Base-by-base conservation (phyloP, 192 early-diverging fungal species). In the Neocallimastix lanati region DNA sequence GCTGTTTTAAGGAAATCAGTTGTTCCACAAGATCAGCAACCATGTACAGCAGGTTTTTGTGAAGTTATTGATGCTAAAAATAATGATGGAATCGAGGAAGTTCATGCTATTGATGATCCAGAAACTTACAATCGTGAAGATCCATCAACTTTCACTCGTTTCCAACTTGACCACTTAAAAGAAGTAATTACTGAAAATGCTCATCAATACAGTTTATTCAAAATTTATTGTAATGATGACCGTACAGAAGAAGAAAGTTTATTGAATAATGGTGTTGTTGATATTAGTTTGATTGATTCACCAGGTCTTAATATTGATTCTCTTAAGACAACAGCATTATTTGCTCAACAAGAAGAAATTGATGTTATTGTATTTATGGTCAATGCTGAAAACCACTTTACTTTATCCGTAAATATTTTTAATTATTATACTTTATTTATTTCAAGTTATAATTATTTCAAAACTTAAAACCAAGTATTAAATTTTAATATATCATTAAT, bases 301-400 rank as follows among this genome's bases (percentile, higher is more conserved):
- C 98, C 98, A 25, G 98, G 98, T 28, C 88, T 99, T 80, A 99
- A 99, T 87, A 94, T 94, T 77, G 98, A 99, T 85, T 95, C 95
- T 77, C 90, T 97, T 83, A 98, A 99, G 86, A 99, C 98, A 15
- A 98, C 94, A 15, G 93, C 94, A 76, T 87, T 98, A 12, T 98
- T 99, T 91, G 94, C 96, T 16, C 92, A 95, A 78, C 98, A 99
- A 84, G 95, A 98, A 83, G 96, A 97, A 84, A 99, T 99, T 83
- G 98, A 99, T 84, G 98, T 98, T 27, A 93, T 99, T 80, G 94
- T 99, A 3, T 99, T 99, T 90, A 94, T 99, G 28, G 98, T 99
- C 78, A 95, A 95, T 84, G 96, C 97, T 18, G 97, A 98, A 85
- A 99, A 99, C 84, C 98, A 99, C 85, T 98, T 99, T 83, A 99